These are phyloP conservation scores for Dichomitus squalens DNA, from an alignment of 1,284 basidiomycete species.

Conservation along the genomic window DNA sequence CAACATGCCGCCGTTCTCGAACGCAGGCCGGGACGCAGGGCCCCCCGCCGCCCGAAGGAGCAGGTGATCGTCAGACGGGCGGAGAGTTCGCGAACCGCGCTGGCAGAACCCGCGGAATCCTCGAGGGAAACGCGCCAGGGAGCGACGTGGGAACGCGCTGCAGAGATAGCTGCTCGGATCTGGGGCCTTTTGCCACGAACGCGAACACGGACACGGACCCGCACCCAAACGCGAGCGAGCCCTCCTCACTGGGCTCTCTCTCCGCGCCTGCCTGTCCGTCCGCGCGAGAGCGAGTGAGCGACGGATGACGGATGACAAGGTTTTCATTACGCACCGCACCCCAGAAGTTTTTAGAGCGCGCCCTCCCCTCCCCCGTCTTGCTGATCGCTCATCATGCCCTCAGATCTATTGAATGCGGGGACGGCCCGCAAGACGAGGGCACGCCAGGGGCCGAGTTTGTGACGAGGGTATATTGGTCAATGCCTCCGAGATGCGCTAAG, in stretches of 20 bases:
- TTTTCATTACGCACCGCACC: slow-evolving; percentile 25
- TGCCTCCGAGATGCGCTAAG: neutral
- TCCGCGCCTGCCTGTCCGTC: neutral
- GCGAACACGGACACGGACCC: no score
- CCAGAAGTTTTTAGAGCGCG: slow-evolving; percentile 23
- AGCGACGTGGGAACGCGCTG: slow-evolving; percentile 18
- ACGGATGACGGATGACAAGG: slow-evolving; percentile 18
- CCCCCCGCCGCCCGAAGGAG: slow-evolving; percentile 14
- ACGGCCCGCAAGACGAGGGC: slow-evolving; percentile 1
- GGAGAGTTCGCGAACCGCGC: slow-evolving; percentile 24
- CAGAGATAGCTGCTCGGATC: slow-evolving; percentile 3
- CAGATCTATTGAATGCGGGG: slow-evolving; percentile 19
- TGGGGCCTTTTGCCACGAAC: neutral
- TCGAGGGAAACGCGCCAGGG: slow-evolving; percentile 20
- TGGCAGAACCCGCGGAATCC: slow-evolving; percentile 20
- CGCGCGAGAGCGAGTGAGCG: neutral
- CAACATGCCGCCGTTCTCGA: slow-evolving; percentile 14
- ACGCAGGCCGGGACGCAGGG: slow-evolving; percentile 5
- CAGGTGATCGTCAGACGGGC: slow-evolving; percentile 17
- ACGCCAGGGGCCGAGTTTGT: neutral
- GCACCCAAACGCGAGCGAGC: neutral
- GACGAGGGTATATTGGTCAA: neutral
- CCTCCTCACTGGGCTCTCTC: neutral
- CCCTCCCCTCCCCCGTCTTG: neutral
- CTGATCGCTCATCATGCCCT: neutral